These are phyloP conservation scores for Kregervanrija fluxuum DNA, from an alignment of 805 yeast genomes.

Conservation along the genomic window DNA sequence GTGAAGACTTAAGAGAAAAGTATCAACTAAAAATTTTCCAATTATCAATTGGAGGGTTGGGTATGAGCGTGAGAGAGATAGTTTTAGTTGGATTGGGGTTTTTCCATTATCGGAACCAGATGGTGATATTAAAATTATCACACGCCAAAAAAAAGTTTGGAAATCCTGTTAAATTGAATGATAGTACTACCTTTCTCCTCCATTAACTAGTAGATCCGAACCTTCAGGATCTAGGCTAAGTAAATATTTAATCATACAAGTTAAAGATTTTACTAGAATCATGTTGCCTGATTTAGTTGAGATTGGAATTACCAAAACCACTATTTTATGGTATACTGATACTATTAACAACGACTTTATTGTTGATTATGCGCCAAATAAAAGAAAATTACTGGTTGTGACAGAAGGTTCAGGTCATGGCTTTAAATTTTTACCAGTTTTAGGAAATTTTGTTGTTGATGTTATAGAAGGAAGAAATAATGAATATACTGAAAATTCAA, in stretches of 20 bases:
- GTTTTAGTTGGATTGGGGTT: slow-evolving; percentile 12
- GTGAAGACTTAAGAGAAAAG: slow-evolving; percentile 18
- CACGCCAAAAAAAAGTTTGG: slow-evolving; percentile 11
- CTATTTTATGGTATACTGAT: slow-evolving; percentile 17
- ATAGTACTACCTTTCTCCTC: slow-evolving; percentile 4
- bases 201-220: slow-evolving; percentile 10
- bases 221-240: slow-evolving; percentile 12
- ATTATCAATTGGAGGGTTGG: too few species aligned
- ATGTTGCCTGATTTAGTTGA: not conserved
- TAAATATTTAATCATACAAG: slow-evolving; percentile 1
- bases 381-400: slow-evolving; percentile 13
- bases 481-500: slow-evolving; percentile 11
- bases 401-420: slow-evolving; percentile 21
- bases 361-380: slow-evolving; percentile 18
- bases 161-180: slow-evolving; percentile 5
- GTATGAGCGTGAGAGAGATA: too few species aligned
- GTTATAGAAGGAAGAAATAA: slow-evolving; percentile 6
- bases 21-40: slow-evolving; percentile 7
- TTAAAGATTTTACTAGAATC: not conserved
- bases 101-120: slow-evolving; percentile 12
- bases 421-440: slow-evolving; percentile 18
- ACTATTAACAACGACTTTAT: slow-evolving; percentile 18
- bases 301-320: not conserved
- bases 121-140: slow-evolving; percentile 11
- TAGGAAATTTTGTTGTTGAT: slow-evolving; percentile 14